Evolutionary conservation across 1,139 yeast species (phyloP).

Genomic region (Pichia sp.): DNA sequence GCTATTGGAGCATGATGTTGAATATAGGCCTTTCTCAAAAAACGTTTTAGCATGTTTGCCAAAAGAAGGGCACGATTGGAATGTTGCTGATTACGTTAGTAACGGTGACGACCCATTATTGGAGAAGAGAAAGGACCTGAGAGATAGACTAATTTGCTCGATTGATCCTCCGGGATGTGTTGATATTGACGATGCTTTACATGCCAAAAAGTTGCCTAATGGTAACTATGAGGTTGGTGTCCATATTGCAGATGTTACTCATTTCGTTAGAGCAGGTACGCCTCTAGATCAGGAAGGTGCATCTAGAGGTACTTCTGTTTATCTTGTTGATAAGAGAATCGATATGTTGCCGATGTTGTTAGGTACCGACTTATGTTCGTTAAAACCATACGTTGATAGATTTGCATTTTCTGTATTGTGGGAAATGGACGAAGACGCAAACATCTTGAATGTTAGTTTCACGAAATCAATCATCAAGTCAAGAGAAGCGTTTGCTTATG

Average conservation of each 20-base stretch:
- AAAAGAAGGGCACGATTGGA: constrained; percentile 88
- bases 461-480: constrained; percentile 89
- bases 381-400: constrained; percentile 92
- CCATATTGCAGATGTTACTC: constrained; percentile 98
- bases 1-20: constrained; percentile 90
- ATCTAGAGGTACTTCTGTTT: constrained; percentile 93
- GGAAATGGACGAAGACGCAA: constrained; percentile 87
- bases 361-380: constrained; percentile 94
- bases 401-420: constrained; percentile 94
- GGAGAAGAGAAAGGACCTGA: constrained; percentile 69
- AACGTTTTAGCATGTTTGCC: constrained; percentile 92
- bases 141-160: constrained; percentile 87
- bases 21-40: constrained; percentile 91
- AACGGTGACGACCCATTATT: constrained; percentile 60
- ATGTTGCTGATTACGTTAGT: constrained; percentile 62
- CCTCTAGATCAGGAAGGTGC: constrained; percentile 96
- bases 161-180: constrained; percentile 99
- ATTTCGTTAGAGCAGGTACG: constrained; percentile 90
- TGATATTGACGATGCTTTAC: constrained; percentile 98
- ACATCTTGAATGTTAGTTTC: constrained; percentile 75
- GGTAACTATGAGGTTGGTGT: constrained; percentile 98
- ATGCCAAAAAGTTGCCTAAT: constrained; percentile 77
- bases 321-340: constrained; percentile 96
- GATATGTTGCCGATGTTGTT: constrained; percentile 96
- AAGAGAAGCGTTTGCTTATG: constrained; percentile 92